A percentile compares a stretch with the other conserved stretches of the same genome.
Evolutionary conservation across 2,329 filamentous ascomycete species (phyloP).

Genomic region (Stagonosporopsis vannaccii): DNA sequence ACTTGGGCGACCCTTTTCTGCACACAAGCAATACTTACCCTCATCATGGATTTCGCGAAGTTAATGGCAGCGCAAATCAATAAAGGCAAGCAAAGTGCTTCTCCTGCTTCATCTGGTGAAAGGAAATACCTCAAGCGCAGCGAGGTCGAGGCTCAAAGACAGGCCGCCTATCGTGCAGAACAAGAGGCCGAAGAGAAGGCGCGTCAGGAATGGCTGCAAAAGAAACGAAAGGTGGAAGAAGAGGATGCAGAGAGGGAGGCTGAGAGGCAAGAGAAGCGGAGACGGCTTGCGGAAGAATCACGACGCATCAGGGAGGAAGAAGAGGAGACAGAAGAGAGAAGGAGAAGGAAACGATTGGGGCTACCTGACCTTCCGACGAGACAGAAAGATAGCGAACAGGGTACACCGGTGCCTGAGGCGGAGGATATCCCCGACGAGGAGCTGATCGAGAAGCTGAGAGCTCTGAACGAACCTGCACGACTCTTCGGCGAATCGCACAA

Average conservation of each 20-base stretch:
- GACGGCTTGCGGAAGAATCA: conserved; percentile 81
- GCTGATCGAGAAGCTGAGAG: conserved; percentile 71
- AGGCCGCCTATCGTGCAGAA: conserved; percentile 80
- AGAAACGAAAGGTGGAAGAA: conserved; percentile 90
- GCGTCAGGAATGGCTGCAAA: conserved; percentile 71
- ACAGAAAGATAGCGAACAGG: conserved; percentile 56
- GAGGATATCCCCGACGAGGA: conserved; percentile 77
- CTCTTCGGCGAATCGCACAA: conserved; percentile 84
- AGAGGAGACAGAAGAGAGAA: conserved; percentile 75
- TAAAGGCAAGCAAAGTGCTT: conserved; percentile 69
- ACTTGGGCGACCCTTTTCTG: neutral
- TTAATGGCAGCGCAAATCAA: conserved; percentile 93
- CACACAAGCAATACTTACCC: neutral
- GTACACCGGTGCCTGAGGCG: conserved; percentile 50
- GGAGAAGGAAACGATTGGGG: conserved; percentile 77
- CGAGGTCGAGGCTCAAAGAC: conserved; percentile 83
- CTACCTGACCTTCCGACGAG: conserved; percentile 73
- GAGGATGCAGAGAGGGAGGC: conserved; percentile 76
- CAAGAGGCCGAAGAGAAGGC: conserved; percentile 77
- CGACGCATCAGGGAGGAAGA: conserved; percentile 72
- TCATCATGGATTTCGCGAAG: conserved; percentile 88
- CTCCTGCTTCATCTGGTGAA: conserved; percentile 41
- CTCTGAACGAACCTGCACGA: conserved; percentile 73
- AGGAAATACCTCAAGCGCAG: conserved; percentile 83
- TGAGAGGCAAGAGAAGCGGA: conserved; percentile 81